Evolutionary conservation across 2,329 filamentous ascomycete species (phyloP).

Genomic region (Fusarium zealandicum): DNA sequence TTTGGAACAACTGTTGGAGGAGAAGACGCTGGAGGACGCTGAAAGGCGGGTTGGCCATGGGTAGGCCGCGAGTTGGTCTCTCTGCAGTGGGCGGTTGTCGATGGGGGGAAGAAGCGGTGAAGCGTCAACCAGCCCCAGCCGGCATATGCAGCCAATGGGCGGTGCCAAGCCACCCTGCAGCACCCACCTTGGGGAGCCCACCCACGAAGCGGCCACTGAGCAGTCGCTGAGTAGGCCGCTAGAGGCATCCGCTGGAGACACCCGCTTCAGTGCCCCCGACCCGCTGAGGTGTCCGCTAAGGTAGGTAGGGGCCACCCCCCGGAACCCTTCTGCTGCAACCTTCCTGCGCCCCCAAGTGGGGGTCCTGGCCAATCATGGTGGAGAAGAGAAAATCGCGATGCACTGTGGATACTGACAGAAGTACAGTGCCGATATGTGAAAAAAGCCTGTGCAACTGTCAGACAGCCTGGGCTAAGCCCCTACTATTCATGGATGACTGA

Average conservation of each 20-base stretch:
- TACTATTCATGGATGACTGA: background rate
- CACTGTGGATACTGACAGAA: background rate
- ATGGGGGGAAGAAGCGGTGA: slow-evolving; percentile 51
- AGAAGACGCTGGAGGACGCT: slow-evolving; percentile 39
- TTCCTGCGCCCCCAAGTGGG: slow-evolving; percentile 33
- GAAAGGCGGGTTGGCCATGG: slow-evolving; percentile 36
- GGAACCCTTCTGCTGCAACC: slow-evolving; percentile 31
- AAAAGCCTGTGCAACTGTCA: slow-evolving; percentile 6
- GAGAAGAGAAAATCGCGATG: slow-evolving; percentile 2
- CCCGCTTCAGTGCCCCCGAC: slow-evolving; percentile 28
- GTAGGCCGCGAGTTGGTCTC: slow-evolving; percentile 27
- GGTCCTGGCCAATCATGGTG: slow-evolving; percentile 33
- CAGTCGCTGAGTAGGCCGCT: slow-evolving; percentile 5
- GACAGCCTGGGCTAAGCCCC: background rate
- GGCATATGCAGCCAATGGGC: slow-evolving; percentile 47
- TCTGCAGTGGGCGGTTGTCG: slow-evolving; percentile 40
- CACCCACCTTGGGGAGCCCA: slow-evolving; percentile 31
- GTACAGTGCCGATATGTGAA: background rate
- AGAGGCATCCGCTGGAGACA: slow-evolving; percentile 39
- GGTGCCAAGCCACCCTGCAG: slow-evolving; percentile 41
- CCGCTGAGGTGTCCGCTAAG: slow-evolving; percentile 9
- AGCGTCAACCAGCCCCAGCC: slow-evolving; percentile 46
- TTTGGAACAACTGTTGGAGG: slow-evolving; percentile 40
- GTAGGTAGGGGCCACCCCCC: slow-evolving; percentile 23
- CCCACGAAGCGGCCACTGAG: slow-evolving; percentile 37